Evolutionary conservation across 345 rosid genomes (phyloP).

Genomic region (Eucalyptus cloeziana): DNA sequence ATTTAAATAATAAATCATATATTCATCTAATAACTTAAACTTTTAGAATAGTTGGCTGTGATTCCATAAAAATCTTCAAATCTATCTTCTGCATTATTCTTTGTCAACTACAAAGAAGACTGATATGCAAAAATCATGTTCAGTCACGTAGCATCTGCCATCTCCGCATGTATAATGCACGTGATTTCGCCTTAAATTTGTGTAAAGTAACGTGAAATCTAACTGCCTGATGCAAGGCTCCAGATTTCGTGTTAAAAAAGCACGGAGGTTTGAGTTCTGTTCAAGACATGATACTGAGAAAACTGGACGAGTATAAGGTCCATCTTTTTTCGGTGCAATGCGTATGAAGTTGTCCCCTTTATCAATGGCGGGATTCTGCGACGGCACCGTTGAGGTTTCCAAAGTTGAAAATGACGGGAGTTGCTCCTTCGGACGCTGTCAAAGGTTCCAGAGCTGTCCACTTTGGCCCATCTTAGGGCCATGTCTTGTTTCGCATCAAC

Average conservation of each 20-base stretch:
- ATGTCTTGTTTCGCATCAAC: not conserved
- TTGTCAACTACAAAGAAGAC: not conserved
- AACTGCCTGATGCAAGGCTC: not conserved
- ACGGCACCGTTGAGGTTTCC: not conserved
- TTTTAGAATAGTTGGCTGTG: no score
- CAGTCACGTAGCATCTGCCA: not conserved
- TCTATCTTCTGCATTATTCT: no score
- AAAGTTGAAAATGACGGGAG: not conserved
- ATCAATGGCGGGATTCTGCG: not conserved
- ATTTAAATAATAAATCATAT: no score
- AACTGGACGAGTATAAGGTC: not conserved
- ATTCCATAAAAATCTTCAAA: accelerated
- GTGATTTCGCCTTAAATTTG: not conserved
- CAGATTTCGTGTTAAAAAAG: not conserved
- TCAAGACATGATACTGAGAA: not conserved
- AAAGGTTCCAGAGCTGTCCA: not conserved
- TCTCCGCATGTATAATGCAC: not conserved
- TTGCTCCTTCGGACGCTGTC: not conserved
- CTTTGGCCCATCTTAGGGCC: not conserved
- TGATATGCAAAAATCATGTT: not conserved
- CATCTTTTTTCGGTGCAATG: not conserved
- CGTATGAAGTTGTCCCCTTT: not conserved
- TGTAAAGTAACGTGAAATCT: not conserved
- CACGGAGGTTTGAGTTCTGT: not conserved
- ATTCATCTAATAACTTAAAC: accelerated